Conservation (phyloP, 345 rosid genomes). For the Combretum micranthum region DNA sequence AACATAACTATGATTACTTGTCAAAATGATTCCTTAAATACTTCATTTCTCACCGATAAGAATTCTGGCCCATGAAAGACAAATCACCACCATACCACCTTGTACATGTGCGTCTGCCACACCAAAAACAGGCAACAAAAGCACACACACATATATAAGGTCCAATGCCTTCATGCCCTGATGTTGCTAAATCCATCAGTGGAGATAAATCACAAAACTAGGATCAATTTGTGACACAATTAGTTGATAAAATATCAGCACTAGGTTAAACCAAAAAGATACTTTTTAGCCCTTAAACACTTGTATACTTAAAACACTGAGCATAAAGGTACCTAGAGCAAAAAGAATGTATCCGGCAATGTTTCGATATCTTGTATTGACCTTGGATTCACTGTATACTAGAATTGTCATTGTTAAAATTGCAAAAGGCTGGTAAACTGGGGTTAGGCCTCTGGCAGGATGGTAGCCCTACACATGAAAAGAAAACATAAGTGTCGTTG, state of each 20-base stretch:
- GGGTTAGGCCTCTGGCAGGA: conserved; percentile 81
- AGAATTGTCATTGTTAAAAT: conserved; percentile 54
- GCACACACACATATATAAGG: conserved; percentile 54
- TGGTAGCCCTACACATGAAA: conserved; percentile 51
- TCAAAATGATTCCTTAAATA: not conserved
- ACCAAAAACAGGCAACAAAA: conserved; percentile 55
- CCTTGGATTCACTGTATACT: conserved; percentile 56
- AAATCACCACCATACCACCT: conserved; percentile 94
- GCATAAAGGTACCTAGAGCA: conserved; percentile 50
- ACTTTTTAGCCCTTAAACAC: no score
- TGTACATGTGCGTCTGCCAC: conserved; percentile 76
- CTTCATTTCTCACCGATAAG: conserved; percentile 41
- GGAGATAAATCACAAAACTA: not conserved
- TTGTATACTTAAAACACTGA: conserved; percentile 48
- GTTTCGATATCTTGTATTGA: conserved; percentile 61
- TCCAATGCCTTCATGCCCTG: conserved; percentile 65
- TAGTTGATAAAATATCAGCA: not conserved
- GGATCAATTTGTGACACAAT: not conserved
- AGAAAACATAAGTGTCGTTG: no score
- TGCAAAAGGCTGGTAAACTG: conserved; percentile 76
- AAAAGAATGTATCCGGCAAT: conserved; percentile 59
- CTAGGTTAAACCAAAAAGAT: not conserved
- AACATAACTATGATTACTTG: no score
- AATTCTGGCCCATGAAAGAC: conserved; percentile 85
- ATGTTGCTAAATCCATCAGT: conserved; percentile 66